Evolutionary conservation across 768 basidiomycete species (phyloP).

Genomic region (Boletellus emodensis): DNA sequence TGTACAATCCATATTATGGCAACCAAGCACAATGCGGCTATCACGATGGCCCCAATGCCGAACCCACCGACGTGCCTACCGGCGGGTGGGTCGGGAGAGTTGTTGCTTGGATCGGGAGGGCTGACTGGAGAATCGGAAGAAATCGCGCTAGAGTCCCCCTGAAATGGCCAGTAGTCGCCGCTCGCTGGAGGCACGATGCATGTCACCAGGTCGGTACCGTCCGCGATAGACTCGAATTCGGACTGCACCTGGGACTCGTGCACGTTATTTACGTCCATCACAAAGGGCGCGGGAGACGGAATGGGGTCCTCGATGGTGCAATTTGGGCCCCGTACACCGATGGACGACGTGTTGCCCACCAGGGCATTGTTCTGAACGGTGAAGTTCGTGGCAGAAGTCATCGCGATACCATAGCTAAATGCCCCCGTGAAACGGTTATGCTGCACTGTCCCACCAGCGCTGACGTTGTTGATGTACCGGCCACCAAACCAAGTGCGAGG

Average conservation of each 20-base stretch:
- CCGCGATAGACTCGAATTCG: slow-evolving; percentile 47
- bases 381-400: slow-evolving; percentile 61
- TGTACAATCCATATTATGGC: slow-evolving; percentile 45
- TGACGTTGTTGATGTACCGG: slow-evolving; percentile 50
- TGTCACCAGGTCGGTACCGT: slow-evolving; percentile 52
- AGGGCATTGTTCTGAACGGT: slow-evolving; percentile 59
- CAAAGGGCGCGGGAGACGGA: slow-evolving; percentile 59
- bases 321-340: slow-evolving; percentile 63
- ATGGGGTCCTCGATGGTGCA: slow-evolving; percentile 48
- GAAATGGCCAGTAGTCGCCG: slow-evolving; percentile 72
- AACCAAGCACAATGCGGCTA: slow-evolving; percentile 41
- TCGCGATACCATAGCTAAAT: slow-evolving; percentile 70
- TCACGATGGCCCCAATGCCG: slow-evolving; percentile 50
- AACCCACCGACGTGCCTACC: slow-evolving; percentile 36
- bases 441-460: slow-evolving; percentile 48
- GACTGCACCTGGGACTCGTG: slow-evolving; percentile 43
- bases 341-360: slow-evolving; percentile 68
- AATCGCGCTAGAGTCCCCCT: slow-evolving; percentile 26
- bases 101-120: no score
- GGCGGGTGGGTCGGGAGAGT: no score
- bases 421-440: slow-evolving; percentile 61
- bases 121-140: no score
- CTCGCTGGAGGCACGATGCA: slow-evolving; percentile 66
- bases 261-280: slow-evolving; percentile 47
- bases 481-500: slow-evolving; percentile 74